Evolutionary conservation across 1,139 yeast species (phyloP).

Genomic region (Saccharomyces hybrid): DNA sequence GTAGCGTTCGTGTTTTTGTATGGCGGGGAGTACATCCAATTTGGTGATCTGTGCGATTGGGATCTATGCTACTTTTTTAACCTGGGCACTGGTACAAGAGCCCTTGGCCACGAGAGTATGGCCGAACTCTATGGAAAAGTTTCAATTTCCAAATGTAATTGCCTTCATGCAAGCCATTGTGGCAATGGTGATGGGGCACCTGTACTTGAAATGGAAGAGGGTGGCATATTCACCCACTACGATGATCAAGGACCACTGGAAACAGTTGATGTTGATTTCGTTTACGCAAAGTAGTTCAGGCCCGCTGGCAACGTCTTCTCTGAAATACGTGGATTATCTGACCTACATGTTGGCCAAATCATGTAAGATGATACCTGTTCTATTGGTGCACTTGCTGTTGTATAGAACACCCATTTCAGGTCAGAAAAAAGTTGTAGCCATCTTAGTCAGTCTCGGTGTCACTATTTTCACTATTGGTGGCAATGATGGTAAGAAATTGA

Average conservation of each 20-base stretch:
- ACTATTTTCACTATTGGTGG: slow-evolving; percentile 56
- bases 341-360: slow-evolving; percentile 83
- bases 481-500: slow-evolving; percentile 19
- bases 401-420: slow-evolving; percentile 67
- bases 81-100: slow-evolving; percentile 92
- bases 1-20: not conserved
- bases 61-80: slow-evolving; percentile 72
- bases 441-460: slow-evolving; percentile 73
- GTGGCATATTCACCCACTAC: slow-evolving; percentile 13
- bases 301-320: slow-evolving; percentile 69
- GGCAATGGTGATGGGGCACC: slow-evolving; percentile 61
- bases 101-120: slow-evolving; percentile 75
- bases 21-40: slow-evolving; percentile 8
- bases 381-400: slow-evolving; percentile 69
- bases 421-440: slow-evolving; percentile 72
- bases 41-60: slow-evolving; percentile 57
- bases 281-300: slow-evolving; percentile 73
- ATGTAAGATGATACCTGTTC: slow-evolving; percentile 87
- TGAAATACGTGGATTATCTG: slow-evolving; percentile 78
- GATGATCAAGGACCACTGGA: slow-evolving; percentile 28
- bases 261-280: slow-evolving; percentile 55
- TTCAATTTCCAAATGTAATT: slow-evolving; percentile 69
- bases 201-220: slow-evolving; percentile 43
- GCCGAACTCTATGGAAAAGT: slow-evolving; percentile 49
- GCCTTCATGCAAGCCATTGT: slow-evolving; percentile 65